Evolutionary conservation across 345 rosid genomes (phyloP).

Genomic region (thale cress (Arabidopsis thaliana)): TAIR10.1 NC_003076.8:17853001-17853500

Average conservation of each 20-base stretch:
- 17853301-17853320: conserved; percentile 66
- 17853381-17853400: conserved; percentile 56
- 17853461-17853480: conserved; percentile 91
- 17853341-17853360: conserved; percentile 88
- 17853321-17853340: conserved; percentile 87
- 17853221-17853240: conserved; percentile 92
- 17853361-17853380: conserved; percentile 79
- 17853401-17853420: conserved; percentile 72
- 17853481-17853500: conserved; percentile 93
- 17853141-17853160: conserved; percentile 69
- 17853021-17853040: conserved; percentile 29
- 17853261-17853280: conserved; percentile 67
- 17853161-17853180: conserved; percentile 84
- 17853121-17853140: conserved; percentile 81
- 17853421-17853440: conserved; percentile 74
- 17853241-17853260: conserved; percentile 77
- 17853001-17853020: conserved; percentile 47
- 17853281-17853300: conserved; percentile 94
- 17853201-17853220: conserved; percentile 74
- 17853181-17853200: conserved; percentile 66
- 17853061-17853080: conserved; percentile 58
- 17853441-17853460: conserved; percentile 72
- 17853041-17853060: conserved; percentile 41
- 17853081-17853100: conserved; percentile 66
- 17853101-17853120: conserved; percentile 71